Conservation (phyloP, 2,329 filamentous ascomycete genomes). For the Parascedosporium putredinis region DNA sequence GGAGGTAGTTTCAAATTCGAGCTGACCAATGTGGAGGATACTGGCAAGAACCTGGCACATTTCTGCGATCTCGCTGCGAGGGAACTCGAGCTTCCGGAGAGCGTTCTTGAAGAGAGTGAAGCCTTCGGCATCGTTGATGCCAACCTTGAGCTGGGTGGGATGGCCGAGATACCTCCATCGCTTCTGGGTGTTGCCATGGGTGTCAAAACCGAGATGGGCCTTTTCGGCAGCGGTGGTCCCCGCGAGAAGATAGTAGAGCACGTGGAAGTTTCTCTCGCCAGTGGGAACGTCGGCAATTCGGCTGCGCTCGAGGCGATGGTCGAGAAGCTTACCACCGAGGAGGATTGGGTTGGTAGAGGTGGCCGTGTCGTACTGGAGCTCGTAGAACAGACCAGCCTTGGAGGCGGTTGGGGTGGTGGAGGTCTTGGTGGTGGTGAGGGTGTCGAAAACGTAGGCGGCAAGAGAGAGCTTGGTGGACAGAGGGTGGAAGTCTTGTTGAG, state of each 20-base stretch:
- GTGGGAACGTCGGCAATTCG: conserved; percentile 86
- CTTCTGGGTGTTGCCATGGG: conserved; percentile 46
- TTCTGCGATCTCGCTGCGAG: conserved; percentile 85
- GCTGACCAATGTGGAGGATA: conserved; percentile 94
- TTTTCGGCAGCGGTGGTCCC: conserved; percentile 89
- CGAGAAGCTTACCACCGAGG: conserved; percentile 87
- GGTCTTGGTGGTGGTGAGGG: conserved; percentile 93
- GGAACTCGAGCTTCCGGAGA: conserved; percentile 86
- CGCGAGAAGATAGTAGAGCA: conserved; percentile 88
- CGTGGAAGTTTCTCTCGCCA: conserved; percentile 91
- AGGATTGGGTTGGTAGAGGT: conserved; percentile 75
- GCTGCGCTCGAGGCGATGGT: conserved; percentile 86
- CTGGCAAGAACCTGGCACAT: conserved; percentile 90
- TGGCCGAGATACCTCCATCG: conserved; percentile 95
- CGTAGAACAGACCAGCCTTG: conserved; percentile 89
- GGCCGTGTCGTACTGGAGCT: conserved; percentile 91
- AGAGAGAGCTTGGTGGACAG: conserved; percentile 86
- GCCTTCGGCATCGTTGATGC: conserved; percentile 89
- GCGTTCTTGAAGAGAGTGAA: conserved; percentile 98
- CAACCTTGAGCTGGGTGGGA: conserved; percentile 91
- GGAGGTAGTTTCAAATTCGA: conserved; percentile 80
- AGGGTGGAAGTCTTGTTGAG: conserved; percentile 87
- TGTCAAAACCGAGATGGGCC: conserved; percentile 61
- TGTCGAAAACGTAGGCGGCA: conserved; percentile 91
- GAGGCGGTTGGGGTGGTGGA: conserved; percentile 91